Evolutionary conservation across 2,329 filamentous ascomycete genomes (phyloP), one percentile per base, ranked within the genome.

Genomic region (Sporothrix humicola): DNA sequence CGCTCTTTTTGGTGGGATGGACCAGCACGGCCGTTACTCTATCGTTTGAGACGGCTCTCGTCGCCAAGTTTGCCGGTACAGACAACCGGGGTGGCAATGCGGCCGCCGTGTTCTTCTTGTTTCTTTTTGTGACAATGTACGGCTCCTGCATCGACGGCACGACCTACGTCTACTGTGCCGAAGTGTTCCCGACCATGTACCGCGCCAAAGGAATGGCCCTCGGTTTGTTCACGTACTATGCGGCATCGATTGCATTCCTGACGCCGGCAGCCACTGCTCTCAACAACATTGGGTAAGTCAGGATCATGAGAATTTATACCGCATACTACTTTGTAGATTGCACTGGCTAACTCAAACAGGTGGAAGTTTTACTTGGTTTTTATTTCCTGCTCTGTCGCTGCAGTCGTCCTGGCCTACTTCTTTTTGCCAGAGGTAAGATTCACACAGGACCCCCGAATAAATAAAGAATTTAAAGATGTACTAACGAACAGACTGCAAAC

Each of bases 351-450:
- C 23, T 26, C 23, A 26, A 26, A 23, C 10, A 72, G 71, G 3
- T 87, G 84, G 81, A 85, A 82, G 78, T 88, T 85, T 74, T 88
- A 87, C 79, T 87, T 88, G 76, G 81, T 89, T 42, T 88, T 88
- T 74, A 84, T 85, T 70, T 82, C 81, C n/a, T 88, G 83, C 75
- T 82, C 80, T 78, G 79, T 77, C 50, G 73, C 83, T 31, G 79
- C 81, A 0, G 74, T 82, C 15, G 79, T 80, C 1, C 83, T 83
- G 0, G 82, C 88, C 65, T 85, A 81, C 75, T 83, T 88, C 71
- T 78, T 85, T 23, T 10, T 54, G 12, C 10, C 26, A 10, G 65
- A 69, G 37, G 59, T 46, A 20, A 44, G 59, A 20, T 7, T 46
- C 4, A 26, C 23, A 1, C 23, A 26, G 23, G 23, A 26, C 23